Evolutionary conservation across 306 rosid genomes (phyloP), one percentile per base, ranked within the genome.

Genomic region (Citrullus amarus): DNA sequence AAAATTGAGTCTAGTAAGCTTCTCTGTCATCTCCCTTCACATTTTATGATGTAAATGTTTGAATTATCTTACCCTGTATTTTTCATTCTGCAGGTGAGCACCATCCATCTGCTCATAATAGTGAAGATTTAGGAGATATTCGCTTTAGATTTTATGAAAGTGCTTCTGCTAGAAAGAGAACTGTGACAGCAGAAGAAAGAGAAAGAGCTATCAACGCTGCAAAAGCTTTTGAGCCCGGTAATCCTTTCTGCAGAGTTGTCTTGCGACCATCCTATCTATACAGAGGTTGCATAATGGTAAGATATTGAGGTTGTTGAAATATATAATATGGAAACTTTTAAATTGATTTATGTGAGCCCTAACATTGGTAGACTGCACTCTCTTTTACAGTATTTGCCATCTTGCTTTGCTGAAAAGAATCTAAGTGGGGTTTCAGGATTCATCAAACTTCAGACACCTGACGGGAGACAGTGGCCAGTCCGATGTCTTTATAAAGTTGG

Each of bases 231-330:
- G 97, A 92, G 85, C 99, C 99, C 0, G 9, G 82, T 36, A 96
- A 96, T 81, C 99, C 99, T 41, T 96, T 96, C 80, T 96, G 97
- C 39, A 84, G 98, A 76, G 99, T 96, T 22, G 99, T 96, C 82
- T 81, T 96, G 78, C 90, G 99, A 41, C 99, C 99, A 48, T 96
- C 99, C 57, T 96, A 96, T 82, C 83, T 96, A 54, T 96, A 96
- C 41, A 90, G 93, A 81, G 99, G 99, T 34, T 96, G 99, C 83
- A 96, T 96, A 87, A 92, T 96, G 99, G 99, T 92, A 81, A 88
- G 91, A 63, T 28, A 4, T 84, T 79, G 43, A 82, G 60, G 71
- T 65, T 60, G 74, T 53, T 71, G 4, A 66, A 9, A 8, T 36
- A 17, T 38, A 13, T 25, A 14, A 10, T 46, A 61, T 46, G 32